Evolutionary conservation across 2,329 filamentous ascomycete genomes (phyloP).

Genomic region (Phaeosphaeria sp.): DNA sequence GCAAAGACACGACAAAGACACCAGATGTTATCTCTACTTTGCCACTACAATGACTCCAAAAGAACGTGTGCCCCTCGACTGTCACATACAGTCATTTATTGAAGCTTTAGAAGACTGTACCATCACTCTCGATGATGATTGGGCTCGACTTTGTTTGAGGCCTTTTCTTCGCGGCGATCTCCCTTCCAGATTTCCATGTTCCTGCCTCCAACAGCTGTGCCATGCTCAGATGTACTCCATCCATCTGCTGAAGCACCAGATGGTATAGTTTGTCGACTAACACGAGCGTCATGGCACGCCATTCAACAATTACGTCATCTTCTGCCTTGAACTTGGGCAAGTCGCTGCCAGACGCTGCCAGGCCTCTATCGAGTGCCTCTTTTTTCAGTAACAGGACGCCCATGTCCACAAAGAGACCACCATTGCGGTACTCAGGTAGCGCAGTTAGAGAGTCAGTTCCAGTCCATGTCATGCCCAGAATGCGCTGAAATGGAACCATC

Average conservation of each 20-base stretch:
- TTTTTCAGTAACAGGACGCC: constrained; percentile 78
- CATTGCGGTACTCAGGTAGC: constrained; percentile 90
- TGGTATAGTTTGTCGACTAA: constrained; percentile 72
- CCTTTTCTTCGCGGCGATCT: constrained; percentile 29
- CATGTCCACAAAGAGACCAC: constrained; percentile 83
- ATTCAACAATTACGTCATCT: constrained; percentile 79
- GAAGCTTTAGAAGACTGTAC: constrained; percentile 31
- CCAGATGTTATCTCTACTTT: too few relatives aligned
- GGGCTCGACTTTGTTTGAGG: constrained; percentile 36
- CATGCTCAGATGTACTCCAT: constrained; percentile 72
- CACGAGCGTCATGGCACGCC: constrained; percentile 75
- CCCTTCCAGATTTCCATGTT: constrained; percentile 75
- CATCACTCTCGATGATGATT: constrained; percentile 39
- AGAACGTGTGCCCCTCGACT: too few relatives aligned
- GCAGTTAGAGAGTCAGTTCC: constrained; percentile 85
- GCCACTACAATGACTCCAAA: too few relatives aligned
- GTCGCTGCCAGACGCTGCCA: constrained; percentile 70
- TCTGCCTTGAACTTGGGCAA: constrained; percentile 73
- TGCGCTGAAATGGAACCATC: constrained; percentile 77
- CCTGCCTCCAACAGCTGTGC: constrained; percentile 92
- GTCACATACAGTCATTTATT: too few relatives aligned
- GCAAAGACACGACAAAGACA: too few relatives aligned
- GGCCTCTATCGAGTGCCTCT: constrained; percentile 69
- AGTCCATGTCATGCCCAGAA: constrained; percentile 79
- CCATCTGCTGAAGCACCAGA: constrained; percentile 72